Percentiles rank a stretch among this genome's conserved stretches.
Evolutionary conservation across 306 rosid species (phyloP).

Genomic region (Argentina anserina): DNA sequence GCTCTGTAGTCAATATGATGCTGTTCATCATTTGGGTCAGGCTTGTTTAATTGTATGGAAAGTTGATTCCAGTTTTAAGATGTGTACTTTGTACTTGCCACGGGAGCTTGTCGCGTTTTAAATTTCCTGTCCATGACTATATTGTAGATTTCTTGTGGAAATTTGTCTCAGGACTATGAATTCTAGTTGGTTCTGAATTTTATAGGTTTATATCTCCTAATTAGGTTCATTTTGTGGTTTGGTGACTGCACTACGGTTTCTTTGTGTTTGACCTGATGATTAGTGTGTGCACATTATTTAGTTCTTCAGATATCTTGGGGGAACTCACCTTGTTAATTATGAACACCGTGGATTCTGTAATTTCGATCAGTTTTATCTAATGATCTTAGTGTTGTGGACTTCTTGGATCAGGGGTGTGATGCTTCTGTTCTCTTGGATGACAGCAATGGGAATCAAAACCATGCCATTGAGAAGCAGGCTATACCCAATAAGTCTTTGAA

Average conservation of each 20-base stretch:
- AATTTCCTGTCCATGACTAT: not conserved
- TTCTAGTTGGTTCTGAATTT: not conserved
- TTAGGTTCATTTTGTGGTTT: not conserved
- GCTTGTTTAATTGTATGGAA: not conserved
- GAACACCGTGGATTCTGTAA: not conserved
- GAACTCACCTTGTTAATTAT: not conserved
- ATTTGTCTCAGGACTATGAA: not conserved
- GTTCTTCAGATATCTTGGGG: not conserved
- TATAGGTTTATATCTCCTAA: not conserved
- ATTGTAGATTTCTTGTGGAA: not conserved
- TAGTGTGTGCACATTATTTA: not conserved
- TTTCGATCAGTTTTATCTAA: not conserved
- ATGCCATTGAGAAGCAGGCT: slow-evolving; percentile 62
- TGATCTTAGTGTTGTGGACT: not conserved
- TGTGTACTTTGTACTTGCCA: not conserved
- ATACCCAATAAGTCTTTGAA: slow-evolving; percentile 53
- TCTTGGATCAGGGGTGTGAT: slow-evolving; percentile 40
- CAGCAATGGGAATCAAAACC: slow-evolving; percentile 36
- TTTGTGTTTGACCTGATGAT: not conserved
- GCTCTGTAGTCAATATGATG: not conserved
- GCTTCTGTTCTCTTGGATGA: slow-evolving; percentile 53
- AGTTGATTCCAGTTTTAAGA: not conserved
- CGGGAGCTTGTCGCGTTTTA: not conserved
- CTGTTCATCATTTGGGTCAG: not conserved
- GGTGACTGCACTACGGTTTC: not conserved